phyloP scores from a whole-genome alignment of 2,329 filamentous ascomycete species.

The Triangularia setosa region DNA sequence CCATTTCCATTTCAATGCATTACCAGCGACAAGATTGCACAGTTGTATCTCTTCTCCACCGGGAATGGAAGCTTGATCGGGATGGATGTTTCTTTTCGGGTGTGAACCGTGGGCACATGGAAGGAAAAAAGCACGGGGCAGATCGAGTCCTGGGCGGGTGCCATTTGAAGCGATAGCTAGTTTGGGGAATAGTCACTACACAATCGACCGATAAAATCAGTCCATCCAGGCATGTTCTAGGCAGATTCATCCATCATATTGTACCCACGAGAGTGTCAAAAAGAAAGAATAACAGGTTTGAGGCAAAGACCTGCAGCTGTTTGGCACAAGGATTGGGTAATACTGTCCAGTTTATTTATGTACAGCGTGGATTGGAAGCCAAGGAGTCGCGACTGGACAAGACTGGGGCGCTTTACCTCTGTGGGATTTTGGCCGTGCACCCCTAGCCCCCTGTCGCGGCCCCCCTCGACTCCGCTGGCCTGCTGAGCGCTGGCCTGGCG shows the following conservation, averaged over 20 bases:
- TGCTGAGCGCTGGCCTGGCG: constrained; percentile 5
- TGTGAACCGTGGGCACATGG: neutral
- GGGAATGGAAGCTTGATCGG: neutral
- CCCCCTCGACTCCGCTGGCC: constrained; percentile 11
- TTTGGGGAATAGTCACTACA: neutral
- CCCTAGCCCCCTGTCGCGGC: constrained; percentile 11
- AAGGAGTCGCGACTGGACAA: constrained; percentile 8
- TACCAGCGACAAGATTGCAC: constrained; percentile 18
- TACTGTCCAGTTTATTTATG: neutral
- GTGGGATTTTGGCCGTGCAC: constrained; percentile 16
- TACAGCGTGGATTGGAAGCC: neutral
- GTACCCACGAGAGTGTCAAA: neutral
- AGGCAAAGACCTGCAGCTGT: neutral
- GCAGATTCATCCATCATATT: neutral
- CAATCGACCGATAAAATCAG: constrained; percentile 7
- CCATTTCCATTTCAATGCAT: neutral
- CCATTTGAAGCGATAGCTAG: neutral
- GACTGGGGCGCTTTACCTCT: constrained; percentile 5
- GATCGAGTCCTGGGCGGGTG: neutral
- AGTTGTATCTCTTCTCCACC: constrained; percentile 12
- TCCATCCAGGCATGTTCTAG: neutral
- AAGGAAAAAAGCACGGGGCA: constrained; percentile 5
- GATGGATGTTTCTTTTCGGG: neutral
- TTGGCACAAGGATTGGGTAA: neutral
- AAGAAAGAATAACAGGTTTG: neutral